Conservation (phyloP, 2,329 filamentous ascomycete genomes). For the Stemphylium beticola region DNA sequence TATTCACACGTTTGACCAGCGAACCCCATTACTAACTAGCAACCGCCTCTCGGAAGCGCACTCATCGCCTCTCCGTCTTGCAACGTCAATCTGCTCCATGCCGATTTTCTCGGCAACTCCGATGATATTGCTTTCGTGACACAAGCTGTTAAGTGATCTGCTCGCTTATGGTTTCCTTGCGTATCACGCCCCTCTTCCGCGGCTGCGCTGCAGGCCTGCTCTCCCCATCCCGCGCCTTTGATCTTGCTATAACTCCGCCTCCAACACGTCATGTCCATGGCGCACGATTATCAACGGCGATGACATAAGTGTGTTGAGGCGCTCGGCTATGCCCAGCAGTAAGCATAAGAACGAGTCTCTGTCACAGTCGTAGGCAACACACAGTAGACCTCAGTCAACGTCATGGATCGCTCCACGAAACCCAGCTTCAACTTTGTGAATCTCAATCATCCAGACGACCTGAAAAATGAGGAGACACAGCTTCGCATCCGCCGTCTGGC, state of each 20-base stretch:
- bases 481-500: constrained; percentile 42
- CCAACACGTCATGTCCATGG: constrained; percentile 4
- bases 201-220: constrained; percentile 8
- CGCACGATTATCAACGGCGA: neutral
- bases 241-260: constrained; percentile 8
- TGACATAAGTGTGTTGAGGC: constrained; percentile 13
- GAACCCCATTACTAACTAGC: constrained; percentile 19
- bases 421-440: constrained; percentile 41
- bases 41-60: constrained; percentile 9
- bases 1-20: constrained; percentile 10
- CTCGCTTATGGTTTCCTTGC: constrained; percentile 13
- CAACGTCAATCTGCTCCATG: constrained; percentile 3
- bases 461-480: constrained; percentile 40
- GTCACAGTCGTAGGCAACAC: neutral
- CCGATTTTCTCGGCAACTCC: neutral
- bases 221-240: constrained; percentile 6
- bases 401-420: constrained; percentile 34
- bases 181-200: constrained; percentile 3
- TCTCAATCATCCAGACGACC: constrained; percentile 39
- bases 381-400: neutral
- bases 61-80: constrained; percentile 4
- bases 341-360: neutral
- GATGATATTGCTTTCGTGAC: constrained; percentile 8
- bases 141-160: neutral
- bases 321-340: neutral